Base-by-base conservation (phyloP, 805 yeast genomes). In the Cyberlindnera veronae region DNA sequence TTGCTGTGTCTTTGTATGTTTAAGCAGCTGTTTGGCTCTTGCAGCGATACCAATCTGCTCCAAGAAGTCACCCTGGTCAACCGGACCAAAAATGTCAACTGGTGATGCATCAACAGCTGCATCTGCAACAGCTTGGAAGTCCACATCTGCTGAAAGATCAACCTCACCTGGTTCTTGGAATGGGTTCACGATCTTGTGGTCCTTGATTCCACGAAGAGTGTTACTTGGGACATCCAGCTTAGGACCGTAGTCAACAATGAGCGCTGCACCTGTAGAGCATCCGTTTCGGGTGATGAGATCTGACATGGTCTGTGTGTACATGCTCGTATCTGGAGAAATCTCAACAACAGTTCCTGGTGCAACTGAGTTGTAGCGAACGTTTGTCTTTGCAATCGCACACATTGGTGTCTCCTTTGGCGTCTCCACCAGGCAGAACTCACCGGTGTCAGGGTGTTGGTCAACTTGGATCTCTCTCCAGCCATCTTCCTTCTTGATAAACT, bases 401-500 rank as follows among this genome's bases (percentile, higher is more conserved):
- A 82, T 64, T 0, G 85, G 81, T 0, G 91, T 81, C 36, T 77
- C 79, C 36, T 68, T 67, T 2, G 81, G 78, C 0, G 81, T 64
- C 3, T 76, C 57, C 2, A 81, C 76, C 29, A 84, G 58, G 42
- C 76, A 78, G 51, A 85, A 82, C 19, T 69, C 49, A 4, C 34
- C 42, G 3, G 46, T 37, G 2, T 48, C 45, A 3, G 48, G 41
- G 11, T 49, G 52, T 44, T 56, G 74, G 57, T 84, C 91, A 23
- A 87, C 93, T 29, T 83, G 50, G 18, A 76, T 67, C 55, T 87
- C 95, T 49, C 90, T 67, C 95, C 95, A 87, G 0, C 91, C 91
- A 13, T 77, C 61, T 14, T 68, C 66, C 0, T 82, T 78, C 46
- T 71, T 73, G 38, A 72, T 70, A 55, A 83, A 86, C 47, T 80